phyloP scores from a whole-genome alignment of 768 basidiomycete genomes.

The Scleroderma bovista region DNA sequence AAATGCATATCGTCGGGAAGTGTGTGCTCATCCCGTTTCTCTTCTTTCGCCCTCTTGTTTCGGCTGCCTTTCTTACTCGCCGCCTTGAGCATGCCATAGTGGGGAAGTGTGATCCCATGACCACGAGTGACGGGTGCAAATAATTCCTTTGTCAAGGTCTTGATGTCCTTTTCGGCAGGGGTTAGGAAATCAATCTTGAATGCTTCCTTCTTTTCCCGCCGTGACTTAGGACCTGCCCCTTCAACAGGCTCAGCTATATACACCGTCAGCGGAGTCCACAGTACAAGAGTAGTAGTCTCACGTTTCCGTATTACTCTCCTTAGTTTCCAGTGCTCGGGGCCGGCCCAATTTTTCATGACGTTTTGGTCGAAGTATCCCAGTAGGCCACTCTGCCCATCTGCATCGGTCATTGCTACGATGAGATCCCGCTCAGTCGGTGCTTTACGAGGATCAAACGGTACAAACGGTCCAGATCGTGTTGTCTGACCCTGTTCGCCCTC shows the following conservation, averaged over 20 bases:
- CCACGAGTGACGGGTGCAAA: constrained; percentile 76
- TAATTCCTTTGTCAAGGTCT: constrained; percentile 60
- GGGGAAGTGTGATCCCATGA: constrained; percentile 61
- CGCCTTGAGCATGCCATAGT: constrained; percentile 33
- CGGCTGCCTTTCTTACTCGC: constrained; percentile 31
- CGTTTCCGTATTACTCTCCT: constrained; percentile 74
- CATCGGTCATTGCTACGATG: constrained; percentile 79
- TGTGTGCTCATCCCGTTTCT: constrained; percentile 68
- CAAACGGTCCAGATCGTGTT: constrained; percentile 42
- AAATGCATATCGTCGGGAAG: constrained; percentile 99
- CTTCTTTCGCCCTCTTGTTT: constrained; percentile 45
- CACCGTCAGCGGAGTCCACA: not conserved
- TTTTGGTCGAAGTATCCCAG: constrained; percentile 89
- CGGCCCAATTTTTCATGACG: constrained; percentile 94
- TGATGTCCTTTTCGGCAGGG: constrained; percentile 52
- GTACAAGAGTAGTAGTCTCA: constrained; percentile 33
- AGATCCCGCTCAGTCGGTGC: constrained; percentile 73
- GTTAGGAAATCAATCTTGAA: constrained; percentile 78
- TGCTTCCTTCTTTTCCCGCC: constrained; percentile 72
- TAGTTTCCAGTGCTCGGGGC: constrained; percentile 98
- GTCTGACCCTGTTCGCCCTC: constrained; percentile 37
- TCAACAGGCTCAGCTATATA: constrained; percentile 46
- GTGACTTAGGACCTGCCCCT: constrained; percentile 44
- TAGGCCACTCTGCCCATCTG: constrained; percentile 50
- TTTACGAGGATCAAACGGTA: constrained; percentile 84